A percentile compares a stretch with the other conserved stretches of the same genome.
Evolutionary conservation across 2,329 filamentous ascomycete genomes (phyloP).

Genomic region (Ascochyta lentis): DNA sequence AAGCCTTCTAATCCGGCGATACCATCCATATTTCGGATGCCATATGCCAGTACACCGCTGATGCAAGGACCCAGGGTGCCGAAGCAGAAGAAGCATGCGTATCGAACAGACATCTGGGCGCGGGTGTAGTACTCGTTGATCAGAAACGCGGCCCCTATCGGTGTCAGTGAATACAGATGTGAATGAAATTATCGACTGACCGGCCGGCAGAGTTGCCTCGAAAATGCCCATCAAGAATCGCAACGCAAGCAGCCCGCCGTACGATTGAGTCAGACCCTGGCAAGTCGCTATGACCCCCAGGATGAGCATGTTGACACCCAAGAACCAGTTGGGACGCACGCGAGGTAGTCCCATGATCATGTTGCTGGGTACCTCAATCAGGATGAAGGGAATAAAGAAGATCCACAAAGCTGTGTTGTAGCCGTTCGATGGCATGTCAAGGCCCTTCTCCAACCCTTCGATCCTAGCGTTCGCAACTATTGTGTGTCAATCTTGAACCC

Average conservation of each 20-base stretch:
- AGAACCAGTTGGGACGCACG: slow-evolving; percentile 76
- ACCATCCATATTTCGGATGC: slow-evolving; percentile 45
- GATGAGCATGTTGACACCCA: slow-evolving; percentile 77
- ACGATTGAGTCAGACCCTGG: slow-evolving; percentile 38
- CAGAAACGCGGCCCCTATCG: slow-evolving; percentile 35
- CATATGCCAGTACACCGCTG: slow-evolving; percentile 60
- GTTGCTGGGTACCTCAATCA: slow-evolving; percentile 80
- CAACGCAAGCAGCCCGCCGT: slow-evolving; percentile 35
- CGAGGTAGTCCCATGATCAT: slow-evolving; percentile 71
- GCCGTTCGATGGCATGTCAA: slow-evolving; percentile 67
- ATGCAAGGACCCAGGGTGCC: slow-evolving; percentile 62
- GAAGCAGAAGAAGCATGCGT: slow-evolving; percentile 61
- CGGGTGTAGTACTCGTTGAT: slow-evolving; percentile 56
- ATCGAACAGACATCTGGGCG: slow-evolving; percentile 60
- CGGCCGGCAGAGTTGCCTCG: slow-evolving; percentile 42
- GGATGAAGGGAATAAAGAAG: slow-evolving; percentile 84
- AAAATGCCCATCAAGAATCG: slow-evolving; percentile 46
- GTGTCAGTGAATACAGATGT: slow-evolving; percentile 4
- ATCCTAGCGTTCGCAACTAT: slow-evolving; percentile 71
- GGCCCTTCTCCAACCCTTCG: slow-evolving; percentile 61
- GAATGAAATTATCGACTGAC: slow-evolving; percentile 8
- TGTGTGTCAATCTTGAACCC: not conserved
- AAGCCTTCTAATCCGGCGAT: slow-evolving; percentile 35
- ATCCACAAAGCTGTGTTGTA: slow-evolving; percentile 80
- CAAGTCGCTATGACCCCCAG: slow-evolving; percentile 62